Evolutionary conservation across 352 stramenopile genomes (phyloP).

Genomic region (Phytophthora macrochlamydospora): DNA sequence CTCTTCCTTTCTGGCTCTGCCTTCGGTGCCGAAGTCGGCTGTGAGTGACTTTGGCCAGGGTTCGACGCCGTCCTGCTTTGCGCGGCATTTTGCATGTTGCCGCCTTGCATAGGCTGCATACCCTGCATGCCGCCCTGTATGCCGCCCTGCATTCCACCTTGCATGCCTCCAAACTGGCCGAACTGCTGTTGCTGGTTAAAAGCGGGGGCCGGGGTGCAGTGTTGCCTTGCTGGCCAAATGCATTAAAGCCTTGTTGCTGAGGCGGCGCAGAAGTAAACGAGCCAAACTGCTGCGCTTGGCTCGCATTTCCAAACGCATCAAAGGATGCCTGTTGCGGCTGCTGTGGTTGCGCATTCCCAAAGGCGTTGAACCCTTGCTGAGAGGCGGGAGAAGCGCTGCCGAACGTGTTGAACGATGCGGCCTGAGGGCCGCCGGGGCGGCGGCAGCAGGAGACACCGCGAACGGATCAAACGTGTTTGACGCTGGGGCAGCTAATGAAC

Average conservation of each 20-base stretch:
- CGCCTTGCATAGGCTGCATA: constrained; percentile 37
- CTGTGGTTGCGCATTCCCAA: constrained; percentile 46
- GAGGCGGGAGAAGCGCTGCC: constrained; percentile 32
- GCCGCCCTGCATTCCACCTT: constrained; percentile 43
- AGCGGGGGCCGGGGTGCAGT: constrained; percentile 39
- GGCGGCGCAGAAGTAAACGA: constrained; percentile 42
- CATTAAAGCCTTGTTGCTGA: constrained; percentile 55
- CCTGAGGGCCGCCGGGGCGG: constrained; percentile 21
- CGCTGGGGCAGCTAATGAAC: constrained; percentile 25
- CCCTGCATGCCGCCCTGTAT: constrained; percentile 49
- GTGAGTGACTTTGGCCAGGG: constrained; percentile 30
- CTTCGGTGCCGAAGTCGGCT: constrained; percentile 33
- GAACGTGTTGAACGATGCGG: constrained; percentile 47
- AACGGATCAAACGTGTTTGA: constrained; percentile 76
- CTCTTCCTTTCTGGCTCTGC: constrained; percentile 53
- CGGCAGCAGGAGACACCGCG: constrained; percentile 38
- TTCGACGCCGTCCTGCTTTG: constrained; percentile 54
- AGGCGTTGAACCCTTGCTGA: constrained; percentile 67
- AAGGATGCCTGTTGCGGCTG: constrained; percentile 50
- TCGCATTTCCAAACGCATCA: constrained; percentile 59
- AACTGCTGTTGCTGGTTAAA: constrained; percentile 57
- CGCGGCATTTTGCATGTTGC: constrained; percentile 36
- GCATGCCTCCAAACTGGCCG: constrained; percentile 51
- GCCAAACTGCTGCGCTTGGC: constrained; percentile 46
- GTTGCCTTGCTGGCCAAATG: constrained; percentile 49